Evolutionary conservation across 2,329 filamentous ascomycete genomes (phyloP), one percentile per base, ranked within the genome.

Genomic region (Colletotrichum tofieldiae): DNA sequence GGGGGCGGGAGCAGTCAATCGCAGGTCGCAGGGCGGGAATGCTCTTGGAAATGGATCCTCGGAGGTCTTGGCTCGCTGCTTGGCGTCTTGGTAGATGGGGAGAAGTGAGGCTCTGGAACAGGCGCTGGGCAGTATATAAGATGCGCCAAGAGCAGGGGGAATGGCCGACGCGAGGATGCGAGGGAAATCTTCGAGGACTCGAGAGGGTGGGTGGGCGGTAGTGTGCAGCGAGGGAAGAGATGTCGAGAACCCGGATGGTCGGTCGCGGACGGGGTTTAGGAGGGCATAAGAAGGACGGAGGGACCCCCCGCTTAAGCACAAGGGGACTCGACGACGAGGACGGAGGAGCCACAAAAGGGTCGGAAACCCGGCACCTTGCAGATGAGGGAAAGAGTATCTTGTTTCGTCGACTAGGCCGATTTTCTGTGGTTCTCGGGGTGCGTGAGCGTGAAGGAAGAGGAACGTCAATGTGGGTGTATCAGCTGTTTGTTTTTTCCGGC

Each of bases 231-330:
- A 39, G 23, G 20, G 37, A 54, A 35, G 69, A 55, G 41, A 45
- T 23, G 59, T 70, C 54, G 59, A 49, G 65, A 60, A 72, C 70
- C 70, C 70, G 65, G 70, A 70, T 72, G 70, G 65, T 65, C 59
- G 43, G 70, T 54, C 66, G 66, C 35, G 59, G 32, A 45, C 45
- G 65, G 69, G 35, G 58, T 37, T 58, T 54, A 69, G 65, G 55
- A 64, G 65, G 55, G 39, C 47, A 59, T 71, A 68, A 64, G 65
- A 69, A 69, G 49, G 58, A 69, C 69, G 65, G 69, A 72, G 59
- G 41, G 45, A 60, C 37, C 52, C 45, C 45, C 59, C 45, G 65
- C 59, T 72, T 49, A 43, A 43, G 54, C 45, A 65, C 51, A 47
- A 65, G 29, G 51, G 59, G 65, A 65, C 59, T 72, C 65, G 52